Base-by-base conservation (phyloP, 2,329 filamentous ascomycete species). In the Bimuria novae-zelandiae region DNA sequence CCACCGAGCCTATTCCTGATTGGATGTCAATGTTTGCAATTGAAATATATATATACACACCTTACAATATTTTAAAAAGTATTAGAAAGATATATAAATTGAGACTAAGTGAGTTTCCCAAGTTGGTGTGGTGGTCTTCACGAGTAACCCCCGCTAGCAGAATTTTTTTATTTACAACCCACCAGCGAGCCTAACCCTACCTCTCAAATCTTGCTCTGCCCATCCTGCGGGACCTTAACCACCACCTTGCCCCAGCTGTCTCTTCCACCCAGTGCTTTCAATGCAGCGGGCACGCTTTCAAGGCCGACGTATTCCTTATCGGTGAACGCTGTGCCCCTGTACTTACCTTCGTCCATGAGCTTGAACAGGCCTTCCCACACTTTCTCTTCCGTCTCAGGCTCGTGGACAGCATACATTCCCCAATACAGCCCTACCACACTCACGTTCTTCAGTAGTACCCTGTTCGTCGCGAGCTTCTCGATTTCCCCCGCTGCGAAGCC, bases 221-320 rank as follows among this genome's bases (percentile, higher is more conserved):
- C 68, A 11, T 73, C 69, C 50, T 92, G 89, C 1, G 88, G 86
- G 36, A 97, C 80, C 75, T 90, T 90, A 17, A 97, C 87, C 1
- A 97, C 90, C 0, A 97, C 93, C 81, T 97, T 97, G 0, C 93
- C 93, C 93, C 93, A 97, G 1, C 92, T 96, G 45, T 89, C 89
- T 54, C 93, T 81, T 1, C 85, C 84, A 1, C 90, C 92, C 50
- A 97, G 76, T 2, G 89, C 89, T 64, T 87, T 80, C 65, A 97
- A 73, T 0, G 92, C 92, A 55, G 83, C 84, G 0, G 89, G 88
- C 23, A 97, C 83, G 52, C 81, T 87, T 64, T 96, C 91, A 49
- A 97, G 75, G 0, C 93, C 93, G 12, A 89, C 84, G 75, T 92
- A 97, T 65, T 88, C 85, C 73, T 86, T 84, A 69, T 96, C 92